Evolutionary conservation across 2,329 filamentous ascomycete genomes (phyloP), one percentile per base, ranked within the genome.

Genomic region (Ascochyta fabae): DNA sequence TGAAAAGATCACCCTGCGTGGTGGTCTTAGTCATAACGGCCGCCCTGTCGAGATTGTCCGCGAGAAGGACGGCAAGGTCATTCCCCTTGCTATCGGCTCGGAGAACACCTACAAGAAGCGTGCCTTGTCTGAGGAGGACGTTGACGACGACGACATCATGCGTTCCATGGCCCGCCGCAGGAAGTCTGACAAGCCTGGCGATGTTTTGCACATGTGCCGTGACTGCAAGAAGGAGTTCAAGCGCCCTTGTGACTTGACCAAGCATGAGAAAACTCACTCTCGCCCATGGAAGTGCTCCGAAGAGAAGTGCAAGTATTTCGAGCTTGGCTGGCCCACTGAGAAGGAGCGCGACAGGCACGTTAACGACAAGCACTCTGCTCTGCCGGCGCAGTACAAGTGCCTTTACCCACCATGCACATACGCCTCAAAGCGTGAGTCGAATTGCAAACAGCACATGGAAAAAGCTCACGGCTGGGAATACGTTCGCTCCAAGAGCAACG

Each of bases 391-490:
- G 80, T 96, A 87, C 77, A 87, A 91, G 78, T 99, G 95, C 78
- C 79, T 87, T 43, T 98, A 85, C 78, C 83, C 87, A 66, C 89
- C 89, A 23, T 98, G 95, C 82, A 87, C 90, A 0, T 98, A 98
- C 80, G 90, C 92, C 71, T 96, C 93, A 10, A 98, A 98, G 83
- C 89, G 93, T 56, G 90, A 96, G 79, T 95, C 90, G 60, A 98
- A 98, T 77, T 96, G 92, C 84, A 97, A 97, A 75, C 94, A 97
- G 77, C 93, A 98, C 78, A 97, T 97, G 93, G 94, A 98, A 80
- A 97, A 97, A 78, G 89, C 91, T 0, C 93, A 98, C 70, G 88
- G 88, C 55, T 96, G 91, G 89, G 83, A 83, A n/a, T 97, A 97
- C 66, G 84, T 93, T 51, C 90, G 94, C 62, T 94, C 92, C 56